Conservation (phyloP, 2,329 filamentous ascomycete species). For the Fusarium pseudograminearum region DNA sequence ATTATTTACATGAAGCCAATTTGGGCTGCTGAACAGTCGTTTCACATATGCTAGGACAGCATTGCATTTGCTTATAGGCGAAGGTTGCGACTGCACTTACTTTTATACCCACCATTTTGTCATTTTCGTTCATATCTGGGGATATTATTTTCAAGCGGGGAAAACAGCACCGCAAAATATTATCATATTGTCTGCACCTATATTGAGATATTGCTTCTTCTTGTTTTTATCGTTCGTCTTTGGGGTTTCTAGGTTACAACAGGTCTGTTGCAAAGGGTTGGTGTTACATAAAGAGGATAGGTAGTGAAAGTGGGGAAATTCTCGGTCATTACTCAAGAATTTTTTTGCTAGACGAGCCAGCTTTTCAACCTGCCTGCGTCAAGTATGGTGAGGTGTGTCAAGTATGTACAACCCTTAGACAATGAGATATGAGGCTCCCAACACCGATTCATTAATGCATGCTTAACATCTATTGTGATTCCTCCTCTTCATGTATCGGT, state of each 20-base stretch:
- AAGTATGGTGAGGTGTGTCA: constrained; percentile 13
- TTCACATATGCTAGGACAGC: constrained; percentile 1
- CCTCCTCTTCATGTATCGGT: constrained; percentile 16
- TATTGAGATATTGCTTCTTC: neutral
- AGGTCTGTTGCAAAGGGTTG: neutral
- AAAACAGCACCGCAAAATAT: constrained; percentile 26
- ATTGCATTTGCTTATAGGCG: constrained; percentile 10
- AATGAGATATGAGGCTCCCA: constrained; percentile 19
- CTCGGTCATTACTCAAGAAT: constrained; percentile 1
- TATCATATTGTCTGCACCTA: constrained; percentile 8
- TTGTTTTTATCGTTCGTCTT: neutral
- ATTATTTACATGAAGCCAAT: constrained; percentile 8
- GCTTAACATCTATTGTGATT: constrained; percentile 8
- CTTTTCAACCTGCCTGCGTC: neutral
- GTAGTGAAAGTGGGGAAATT: constrained; percentile 2
- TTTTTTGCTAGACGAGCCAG: neutral
- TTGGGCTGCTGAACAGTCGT: constrained; percentile 23
- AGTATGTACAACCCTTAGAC: constrained; percentile 29
- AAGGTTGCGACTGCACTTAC: constrained; percentile 7
- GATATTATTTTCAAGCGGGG: constrained; percentile 13
- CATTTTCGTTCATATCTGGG: neutral
- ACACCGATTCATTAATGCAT: constrained; percentile 36
- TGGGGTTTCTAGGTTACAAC: constrained; percentile 7
- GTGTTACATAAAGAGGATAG: constrained; percentile 5
- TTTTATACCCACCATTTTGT: constrained; percentile 21